These are phyloP conservation scores for Rheum nobile DNA, from an alignment of 148 eudicot species.

Conservation along the genomic window DNA sequence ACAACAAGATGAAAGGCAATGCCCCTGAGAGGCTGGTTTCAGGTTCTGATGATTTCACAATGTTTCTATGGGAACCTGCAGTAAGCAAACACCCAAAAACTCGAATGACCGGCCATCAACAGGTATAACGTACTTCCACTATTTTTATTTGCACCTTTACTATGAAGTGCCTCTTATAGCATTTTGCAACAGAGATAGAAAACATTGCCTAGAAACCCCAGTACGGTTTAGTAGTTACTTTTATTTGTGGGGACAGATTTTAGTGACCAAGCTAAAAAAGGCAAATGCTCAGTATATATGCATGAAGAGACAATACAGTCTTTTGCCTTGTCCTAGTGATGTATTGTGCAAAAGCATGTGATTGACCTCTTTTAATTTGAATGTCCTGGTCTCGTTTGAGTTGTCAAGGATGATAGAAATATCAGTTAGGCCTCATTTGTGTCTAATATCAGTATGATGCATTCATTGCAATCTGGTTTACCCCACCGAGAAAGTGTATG, in stretches of 20 bases:
- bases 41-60: slow-evolving; percentile 96
- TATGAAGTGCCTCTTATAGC: neutral
- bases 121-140: slow-evolving; percentile 28
- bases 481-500: neutral
- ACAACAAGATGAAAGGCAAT: slow-evolving; percentile 68
- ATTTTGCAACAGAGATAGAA: too few relatives aligned
- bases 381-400: neutral
- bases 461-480: neutral
- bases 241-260: too few relatives aligned
- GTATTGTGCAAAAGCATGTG: neutral
- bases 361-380: neutral
- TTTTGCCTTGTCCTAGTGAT: too few relatives aligned
- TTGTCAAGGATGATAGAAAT: neutral
- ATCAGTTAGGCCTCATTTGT: too few relatives aligned
- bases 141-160: neutral
- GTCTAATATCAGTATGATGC: too few relatives aligned
- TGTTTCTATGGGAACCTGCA: slow-evolving; percentile 92
- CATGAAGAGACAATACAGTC: too few relatives aligned
- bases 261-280: too few relatives aligned
- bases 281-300: too few relatives aligned
- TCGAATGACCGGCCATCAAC: slow-evolving; percentile 97
- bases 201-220: neutral
- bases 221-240: neutral
- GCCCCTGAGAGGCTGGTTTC: slow-evolving; percentile 96
- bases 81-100: slow-evolving; percentile 91